phyloP scores from a whole-genome alignment of 495 filamentous ascomycete genomes.

The Penicillium egyptiacum region DNA sequence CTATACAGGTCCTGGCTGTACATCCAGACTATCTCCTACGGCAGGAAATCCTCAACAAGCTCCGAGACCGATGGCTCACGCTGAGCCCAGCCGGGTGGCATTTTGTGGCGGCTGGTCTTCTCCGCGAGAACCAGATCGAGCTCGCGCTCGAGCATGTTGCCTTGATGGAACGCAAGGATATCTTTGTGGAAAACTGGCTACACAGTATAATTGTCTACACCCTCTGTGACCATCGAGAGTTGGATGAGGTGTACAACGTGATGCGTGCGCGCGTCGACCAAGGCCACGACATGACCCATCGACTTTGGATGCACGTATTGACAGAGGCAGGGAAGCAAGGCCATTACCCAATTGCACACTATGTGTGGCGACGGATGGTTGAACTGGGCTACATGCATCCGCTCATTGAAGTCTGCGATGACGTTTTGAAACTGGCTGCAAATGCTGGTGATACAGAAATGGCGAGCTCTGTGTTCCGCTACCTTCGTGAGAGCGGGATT shows the following conservation, averaged over 20 bases:
- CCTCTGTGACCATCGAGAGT: slow-evolving; percentile 66
- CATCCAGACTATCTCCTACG: slow-evolving; percentile 84
- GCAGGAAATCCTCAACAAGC: slow-evolving; percentile 62
- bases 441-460: slow-evolving; percentile 63
- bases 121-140: slow-evolving; percentile 81
- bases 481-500: slow-evolving; percentile 47
- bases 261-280: slow-evolving; percentile 55
- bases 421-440: slow-evolving; percentile 68
- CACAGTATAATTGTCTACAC: slow-evolving; percentile 71
- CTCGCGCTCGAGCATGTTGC: slow-evolving; percentile 73
- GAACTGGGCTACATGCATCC: slow-evolving; percentile 62
- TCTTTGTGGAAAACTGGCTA: slow-evolving; percentile 65
- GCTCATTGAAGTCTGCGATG: slow-evolving; percentile 59
- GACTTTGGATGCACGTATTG: slow-evolving; percentile 70
- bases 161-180: slow-evolving; percentile 57
- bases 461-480: slow-evolving; percentile 40
- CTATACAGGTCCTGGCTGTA: slow-evolving; percentile 64
- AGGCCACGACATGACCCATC: slow-evolving; percentile 45
- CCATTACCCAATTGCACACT: slow-evolving; percentile 56
- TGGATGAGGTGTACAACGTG: slow-evolving; percentile 70
- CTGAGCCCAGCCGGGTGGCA: slow-evolving; percentile 64
- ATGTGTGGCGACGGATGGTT: slow-evolving; percentile 63
- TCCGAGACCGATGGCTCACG: slow-evolving; percentile 65
- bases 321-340: slow-evolving; percentile 56
- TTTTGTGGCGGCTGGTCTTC: slow-evolving; percentile 67